A percentile compares a stretch with the other conserved stretches of the same genome.
These are phyloP conservation scores for Dioscorea alata DNA, from an alignment of 106 monocot species.

Conservation along the genomic window DNA sequence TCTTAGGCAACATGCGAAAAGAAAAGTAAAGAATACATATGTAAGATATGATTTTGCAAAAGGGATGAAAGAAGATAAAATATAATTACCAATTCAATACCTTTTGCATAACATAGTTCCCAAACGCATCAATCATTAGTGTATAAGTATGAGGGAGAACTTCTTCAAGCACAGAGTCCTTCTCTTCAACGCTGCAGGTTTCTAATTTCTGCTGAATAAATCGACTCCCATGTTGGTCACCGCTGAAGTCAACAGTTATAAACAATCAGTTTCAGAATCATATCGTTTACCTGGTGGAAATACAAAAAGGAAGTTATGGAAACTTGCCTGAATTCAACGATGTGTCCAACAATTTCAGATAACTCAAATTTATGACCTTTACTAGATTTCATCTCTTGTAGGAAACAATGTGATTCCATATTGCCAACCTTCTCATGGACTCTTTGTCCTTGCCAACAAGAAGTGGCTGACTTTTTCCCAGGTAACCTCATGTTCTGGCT, in stretches of 20 bases:
- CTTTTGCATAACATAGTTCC: slow-evolving; percentile 91
- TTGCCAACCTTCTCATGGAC: too few relatives aligned
- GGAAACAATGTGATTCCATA: too few relatives aligned
- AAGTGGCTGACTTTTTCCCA: too few relatives aligned
- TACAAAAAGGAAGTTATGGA: too few relatives aligned
- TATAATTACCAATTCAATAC: slow-evolving; percentile 14
- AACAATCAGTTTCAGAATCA: neutral
- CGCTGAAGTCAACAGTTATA: slow-evolving; percentile 22
- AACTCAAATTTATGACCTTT: too few relatives aligned
- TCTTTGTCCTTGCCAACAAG: too few relatives aligned
- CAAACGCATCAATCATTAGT: slow-evolving; percentile 90
- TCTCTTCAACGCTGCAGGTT: slow-evolving; percentile 62
- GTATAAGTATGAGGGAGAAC: slow-evolving; percentile 54
- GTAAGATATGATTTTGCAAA: neutral
- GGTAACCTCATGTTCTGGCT: too few relatives aligned
- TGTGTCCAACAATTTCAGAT: too few relatives aligned
- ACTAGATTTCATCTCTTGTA: too few relatives aligned
- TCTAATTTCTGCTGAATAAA: slow-evolving; percentile 94
- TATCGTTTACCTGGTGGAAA: neutral
- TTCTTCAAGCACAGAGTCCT: slow-evolving; percentile 66
- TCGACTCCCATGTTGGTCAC: slow-evolving; percentile 80
- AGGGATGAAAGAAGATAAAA: neutral
- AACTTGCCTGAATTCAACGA: too few relatives aligned
- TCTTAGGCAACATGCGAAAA: neutral
- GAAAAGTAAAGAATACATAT: neutral